Base-by-base conservation (phyloP, 495 filamentous ascomycete genomes). In the Penicillium parvum region DNA sequence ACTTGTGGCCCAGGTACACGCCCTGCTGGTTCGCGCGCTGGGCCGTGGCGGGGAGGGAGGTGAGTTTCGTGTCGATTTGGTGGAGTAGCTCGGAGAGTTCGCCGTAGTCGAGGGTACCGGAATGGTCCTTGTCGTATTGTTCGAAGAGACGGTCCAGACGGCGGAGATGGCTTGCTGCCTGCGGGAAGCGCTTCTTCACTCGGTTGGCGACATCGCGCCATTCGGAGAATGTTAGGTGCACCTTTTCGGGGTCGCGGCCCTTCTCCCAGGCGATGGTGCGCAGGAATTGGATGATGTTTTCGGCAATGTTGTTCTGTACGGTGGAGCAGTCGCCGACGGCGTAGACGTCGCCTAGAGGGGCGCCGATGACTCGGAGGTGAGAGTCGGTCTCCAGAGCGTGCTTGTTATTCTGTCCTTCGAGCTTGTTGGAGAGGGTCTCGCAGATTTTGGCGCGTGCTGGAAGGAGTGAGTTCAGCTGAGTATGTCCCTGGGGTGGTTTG, bases 1-100 rank as follows among this genome's bases (percentile, higher is more conserved):
- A 83, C 65, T 99, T 99, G 34, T 82, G 83, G 8, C 83, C 94
- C 0, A 99, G 83, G 60, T 99, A 99, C 54, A 84, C 72, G 7
- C 94, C 94, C 63, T 99, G 94, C 64, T 99, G 94, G 61, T 97
- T 86, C 5, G 94, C 94, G 37, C 94, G 84, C 64, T 99, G 94
- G n/a, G 94, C 94, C 0, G 94, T 90, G 3, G 88, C 88, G 2
- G 86, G 85, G 10, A 96, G 62, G 33, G 82, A 88, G 10, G 87
- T 94, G 14, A 96, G 78, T 57, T 95, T 95, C 47, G 75, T 84
- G 61, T 96, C 88, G 47, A 96, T 95, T 53, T 96, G 88, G 50
- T 81, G 74, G 1, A 99, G 78, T 12, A 99, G 76, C 55, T 95
- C 88, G 32, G 82, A 74, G 5, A 99, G 77, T 63, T 99, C 94